A percentile compares a stretch with the other conserved stretches of the same genome.
Conservation (phyloP, 2,329 filamentous ascomycete species). For the Calonectria fujianensis region DNA sequence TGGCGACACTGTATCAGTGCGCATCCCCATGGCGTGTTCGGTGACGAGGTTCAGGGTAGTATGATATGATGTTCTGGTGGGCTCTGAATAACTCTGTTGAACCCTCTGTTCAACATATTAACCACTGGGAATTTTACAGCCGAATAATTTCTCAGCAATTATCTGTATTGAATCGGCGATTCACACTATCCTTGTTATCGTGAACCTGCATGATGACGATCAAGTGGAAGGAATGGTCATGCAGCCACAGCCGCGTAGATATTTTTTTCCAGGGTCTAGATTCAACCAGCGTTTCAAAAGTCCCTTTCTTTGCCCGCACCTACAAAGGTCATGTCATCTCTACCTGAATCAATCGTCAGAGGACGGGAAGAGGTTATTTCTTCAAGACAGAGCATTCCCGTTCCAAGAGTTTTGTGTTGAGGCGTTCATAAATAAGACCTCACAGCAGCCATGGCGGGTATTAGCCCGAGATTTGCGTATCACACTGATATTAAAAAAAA, state of each 20-base stretch:
- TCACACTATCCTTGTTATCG: no score
- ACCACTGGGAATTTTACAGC: not conserved
- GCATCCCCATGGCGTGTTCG: conserved; percentile 20
- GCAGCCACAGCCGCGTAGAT: not conserved
- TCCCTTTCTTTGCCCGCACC: not conserved
- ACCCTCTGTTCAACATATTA: not conserved
- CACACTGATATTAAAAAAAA: not conserved
- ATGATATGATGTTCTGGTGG: conserved; percentile 8
- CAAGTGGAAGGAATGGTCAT: not conserved
- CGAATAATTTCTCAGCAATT: not conserved
- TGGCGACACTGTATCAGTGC: conserved; percentile 19
- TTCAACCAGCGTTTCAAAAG: not conserved
- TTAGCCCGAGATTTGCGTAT: not conserved
- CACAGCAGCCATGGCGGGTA: not conserved
- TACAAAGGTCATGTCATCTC: not conserved
- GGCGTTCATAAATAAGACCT: not conserved
- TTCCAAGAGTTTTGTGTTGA: not conserved
- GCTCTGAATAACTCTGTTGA: conserved; percentile 1
- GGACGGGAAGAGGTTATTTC: not conserved
- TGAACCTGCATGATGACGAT: not conserved
- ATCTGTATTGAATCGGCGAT: not conserved
- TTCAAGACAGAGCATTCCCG: not conserved
- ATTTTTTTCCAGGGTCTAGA: not conserved
- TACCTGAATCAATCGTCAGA: not conserved
- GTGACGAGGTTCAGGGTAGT: conserved; percentile 16